Conservation (phyloP, 2,329 filamentous ascomycete genomes). For the Sphaerulina musiva region DNA sequence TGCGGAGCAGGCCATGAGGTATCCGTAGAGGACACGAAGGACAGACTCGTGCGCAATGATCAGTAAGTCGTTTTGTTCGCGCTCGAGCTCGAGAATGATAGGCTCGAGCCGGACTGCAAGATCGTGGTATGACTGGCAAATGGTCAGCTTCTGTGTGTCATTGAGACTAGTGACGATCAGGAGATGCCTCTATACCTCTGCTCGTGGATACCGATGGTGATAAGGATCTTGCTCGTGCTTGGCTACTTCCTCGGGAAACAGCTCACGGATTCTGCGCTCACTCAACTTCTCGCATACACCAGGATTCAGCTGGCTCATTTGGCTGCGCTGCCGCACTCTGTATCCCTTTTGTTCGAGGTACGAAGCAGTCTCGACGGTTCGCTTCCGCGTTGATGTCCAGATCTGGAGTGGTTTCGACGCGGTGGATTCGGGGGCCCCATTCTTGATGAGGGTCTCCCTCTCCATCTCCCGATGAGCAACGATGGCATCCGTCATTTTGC, state of each 20-base stretch:
- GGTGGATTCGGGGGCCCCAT: conserved; percentile 56
- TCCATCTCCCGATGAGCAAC: conserved; percentile 79
- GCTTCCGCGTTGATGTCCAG: conserved; percentile 88
- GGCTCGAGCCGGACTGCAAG: conserved; percentile 95
- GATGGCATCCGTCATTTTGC: conserved; percentile 78
- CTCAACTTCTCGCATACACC: conserved; percentile 93
- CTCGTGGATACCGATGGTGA: conserved; percentile 89
- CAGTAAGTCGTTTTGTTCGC: conserved; percentile 93
- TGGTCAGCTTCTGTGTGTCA: background rate
- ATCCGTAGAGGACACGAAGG: conserved; percentile 92
- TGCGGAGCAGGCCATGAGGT: conserved; percentile 96
- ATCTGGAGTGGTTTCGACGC: conserved; percentile 76
- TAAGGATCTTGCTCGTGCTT: conserved; percentile 95
- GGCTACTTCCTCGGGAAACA: conserved; percentile 83
- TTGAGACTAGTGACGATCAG: background rate
- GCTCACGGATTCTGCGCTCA: conserved; percentile 68
- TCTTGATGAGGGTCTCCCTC: conserved; percentile 59
- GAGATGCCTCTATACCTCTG: conserved; percentile 57
- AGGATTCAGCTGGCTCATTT: conserved; percentile 96
- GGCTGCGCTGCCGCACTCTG: conserved; percentile 81
- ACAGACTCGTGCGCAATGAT: conserved; percentile 98
- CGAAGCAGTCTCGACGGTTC: conserved; percentile 84
- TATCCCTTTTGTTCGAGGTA: conserved; percentile 73
- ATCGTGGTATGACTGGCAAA: conserved; percentile 81
- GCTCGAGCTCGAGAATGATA: conserved; percentile 93